phyloP scores from a whole-genome alignment of 345 rosid species.

The Hypericum perforatum region DNA sequence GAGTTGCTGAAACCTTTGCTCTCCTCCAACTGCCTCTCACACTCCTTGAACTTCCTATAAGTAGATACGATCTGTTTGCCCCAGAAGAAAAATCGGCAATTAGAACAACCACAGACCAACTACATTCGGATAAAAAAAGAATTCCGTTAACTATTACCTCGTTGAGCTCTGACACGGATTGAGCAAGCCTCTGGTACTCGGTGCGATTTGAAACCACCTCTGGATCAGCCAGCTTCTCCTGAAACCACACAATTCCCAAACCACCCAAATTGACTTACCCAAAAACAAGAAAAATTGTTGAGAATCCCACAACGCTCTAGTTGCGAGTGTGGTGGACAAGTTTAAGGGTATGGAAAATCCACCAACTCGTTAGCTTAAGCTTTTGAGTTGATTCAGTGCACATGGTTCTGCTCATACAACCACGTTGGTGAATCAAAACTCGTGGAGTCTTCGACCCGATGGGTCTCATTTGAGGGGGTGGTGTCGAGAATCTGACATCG shows the following conservation, averaged over 20 bases:
- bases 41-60: constrained; percentile 66
- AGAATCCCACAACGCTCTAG: too few relatives aligned
- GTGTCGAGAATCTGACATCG: too few relatives aligned
- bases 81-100: constrained; percentile 6
- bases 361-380: too few relatives aligned
- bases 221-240: constrained; percentile 90
- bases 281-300: too few relatives aligned
- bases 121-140: constrained; percentile 9
- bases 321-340: too few relatives aligned
- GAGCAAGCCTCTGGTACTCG: constrained; percentile 84
- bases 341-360: too few relatives aligned
- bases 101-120: neutral
- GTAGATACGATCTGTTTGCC: constrained; percentile 55
- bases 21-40: constrained; percentile 73
- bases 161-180: constrained; percentile 77
- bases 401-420: too few relatives aligned
- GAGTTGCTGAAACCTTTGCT: constrained; percentile 42
- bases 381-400: too few relatives aligned
- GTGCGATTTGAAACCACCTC: constrained; percentile 67
- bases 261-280: neutral
- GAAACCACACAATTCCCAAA: constrained; percentile 4
- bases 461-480: too few relatives aligned
- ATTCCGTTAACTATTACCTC: constrained; percentile 56
- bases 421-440: too few relatives aligned
- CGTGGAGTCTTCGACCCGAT: too few relatives aligned